Conservation (phyloP, 2,329 filamentous ascomycete genomes). For the Elsinoe necatrix region DNA sequence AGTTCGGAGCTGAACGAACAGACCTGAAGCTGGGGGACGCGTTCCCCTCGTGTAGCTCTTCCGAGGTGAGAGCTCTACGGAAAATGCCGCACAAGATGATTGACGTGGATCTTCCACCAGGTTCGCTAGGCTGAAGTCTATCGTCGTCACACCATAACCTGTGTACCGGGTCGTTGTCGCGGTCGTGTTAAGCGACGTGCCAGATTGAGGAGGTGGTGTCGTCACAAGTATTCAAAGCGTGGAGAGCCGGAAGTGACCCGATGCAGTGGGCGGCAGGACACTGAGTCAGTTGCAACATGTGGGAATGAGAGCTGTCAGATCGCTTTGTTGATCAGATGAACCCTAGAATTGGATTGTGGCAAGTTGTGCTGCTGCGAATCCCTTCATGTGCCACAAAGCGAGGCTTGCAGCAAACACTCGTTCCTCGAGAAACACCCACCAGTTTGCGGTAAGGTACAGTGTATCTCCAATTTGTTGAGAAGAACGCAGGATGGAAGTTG, state of each 20-base stretch:
- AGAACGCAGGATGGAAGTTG: neutral
- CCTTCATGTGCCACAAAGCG: conserved; percentile 1
- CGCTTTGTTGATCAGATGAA: neutral
- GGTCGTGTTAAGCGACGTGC: conserved; percentile 8
- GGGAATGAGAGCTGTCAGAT: neutral
- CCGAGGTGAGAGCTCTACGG: neutral
- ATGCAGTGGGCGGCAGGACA: conserved; percentile 1
- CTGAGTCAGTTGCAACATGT: neutral
- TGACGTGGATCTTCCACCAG: neutral
- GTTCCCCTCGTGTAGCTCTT: conserved; percentile 7
- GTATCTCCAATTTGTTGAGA: neutral
- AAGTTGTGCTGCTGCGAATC: neutral
- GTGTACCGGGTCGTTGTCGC: conserved; percentile 5
- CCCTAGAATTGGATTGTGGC: neutral
- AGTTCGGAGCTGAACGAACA: neutral
- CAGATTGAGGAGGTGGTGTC: conserved; percentile 14
- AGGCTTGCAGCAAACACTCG: conserved; percentile 1
- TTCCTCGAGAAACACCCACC: neutral
- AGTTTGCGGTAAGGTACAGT: conserved; percentile 3
- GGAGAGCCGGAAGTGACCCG: neutral
- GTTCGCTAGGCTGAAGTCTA: conserved; percentile 2
- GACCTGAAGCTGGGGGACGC: conserved; percentile 9
- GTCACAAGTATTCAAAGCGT: conserved; percentile 13
- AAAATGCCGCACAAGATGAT: neutral
- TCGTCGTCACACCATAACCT: neutral